phyloP scores from a whole-genome alignment of 768 basidiomycete genomes.

The Xanthoconium purpureum region DNA sequence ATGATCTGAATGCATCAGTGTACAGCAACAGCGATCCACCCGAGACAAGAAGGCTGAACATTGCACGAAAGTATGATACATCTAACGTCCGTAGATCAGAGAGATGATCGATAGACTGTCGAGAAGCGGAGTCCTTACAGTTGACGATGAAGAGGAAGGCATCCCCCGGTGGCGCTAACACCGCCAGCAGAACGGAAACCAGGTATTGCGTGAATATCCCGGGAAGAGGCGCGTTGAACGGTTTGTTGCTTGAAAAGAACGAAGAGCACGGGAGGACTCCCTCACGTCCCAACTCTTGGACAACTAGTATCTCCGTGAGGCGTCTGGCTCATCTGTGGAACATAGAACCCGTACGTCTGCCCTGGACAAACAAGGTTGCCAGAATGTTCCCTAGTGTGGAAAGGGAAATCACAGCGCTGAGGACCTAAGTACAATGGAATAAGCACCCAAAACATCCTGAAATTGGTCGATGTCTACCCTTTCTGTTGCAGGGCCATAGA shows the following conservation, averaged over 20 bases:
- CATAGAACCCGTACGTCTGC: slow-evolving; percentile 47
- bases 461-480: slow-evolving; percentile 36
- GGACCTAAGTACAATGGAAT: slow-evolving; percentile 39
- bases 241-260: slow-evolving; percentile 69
- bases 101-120: too few species aligned
- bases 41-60: slow-evolving; percentile 60
- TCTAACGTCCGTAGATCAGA: slow-evolving; percentile 38
- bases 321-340: neutral
- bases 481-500: slow-evolving; percentile 63
- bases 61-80: slow-evolving; percentile 52
- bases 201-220: slow-evolving; percentile 63
- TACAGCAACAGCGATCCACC: slow-evolving; percentile 63
- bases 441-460: neutral
- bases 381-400: slow-evolving; percentile 65
- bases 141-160: slow-evolving; percentile 71
- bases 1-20: slow-evolving; percentile 39
- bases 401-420: slow-evolving; percentile 61
- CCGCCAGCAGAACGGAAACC: slow-evolving; percentile 52
- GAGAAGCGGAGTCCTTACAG: slow-evolving; percentile 37
- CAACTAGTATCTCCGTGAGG: slow-evolving; percentile 39
- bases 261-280: slow-evolving; percentile 63
- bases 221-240: slow-evolving; percentile 63
- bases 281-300: slow-evolving; percentile 73
- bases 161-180: slow-evolving; percentile 65
- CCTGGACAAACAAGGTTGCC: slow-evolving; percentile 62